Percentiles rank a stretch among this genome's conserved stretches.
These are phyloP conservation scores for Kwoniella mangroviensis DNA, from an alignment of 768 basidiomycete species.

Conservation along the genomic window DNA sequence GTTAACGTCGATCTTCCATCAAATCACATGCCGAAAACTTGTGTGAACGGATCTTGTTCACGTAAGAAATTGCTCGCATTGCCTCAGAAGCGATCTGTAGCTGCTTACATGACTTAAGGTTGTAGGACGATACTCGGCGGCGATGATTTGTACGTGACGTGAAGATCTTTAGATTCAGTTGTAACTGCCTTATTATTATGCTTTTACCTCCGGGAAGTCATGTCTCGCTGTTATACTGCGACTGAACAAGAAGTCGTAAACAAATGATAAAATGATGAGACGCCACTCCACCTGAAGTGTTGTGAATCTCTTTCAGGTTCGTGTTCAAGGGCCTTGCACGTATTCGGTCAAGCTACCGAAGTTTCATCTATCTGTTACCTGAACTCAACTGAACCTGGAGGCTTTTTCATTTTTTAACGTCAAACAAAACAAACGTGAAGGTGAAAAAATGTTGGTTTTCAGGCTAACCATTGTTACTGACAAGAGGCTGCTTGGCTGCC, in stretches of 20 bases:
- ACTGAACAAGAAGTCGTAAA: not conserved
- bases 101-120: too few relatives aligned
- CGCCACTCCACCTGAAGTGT: not conserved
- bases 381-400: not conserved
- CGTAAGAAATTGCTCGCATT: not conserved
- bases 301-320: too few relatives aligned
- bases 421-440: not conserved
- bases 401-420: not conserved
- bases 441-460: not conserved
- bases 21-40: not conserved
- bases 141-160: not conserved
- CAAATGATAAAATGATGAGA: not conserved
- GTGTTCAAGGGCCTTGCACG: not conserved
- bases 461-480: slow-evolving; percentile 5
- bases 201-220: too few relatives aligned
- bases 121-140: not conserved
- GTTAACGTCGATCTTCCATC: not conserved
- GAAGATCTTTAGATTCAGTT: not conserved
- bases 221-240: too few relatives aligned
- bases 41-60: not conserved
- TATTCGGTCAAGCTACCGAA: slow-evolving; percentile 3
- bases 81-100: not conserved
- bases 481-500: slow-evolving; percentile 1
- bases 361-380: not conserved
- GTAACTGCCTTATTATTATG: too few relatives aligned